Evolutionary conservation across 768 basidiomycete genomes (phyloP), one percentile per base, ranked within the genome.

Genomic region (Tulasnella sp.): DNA sequence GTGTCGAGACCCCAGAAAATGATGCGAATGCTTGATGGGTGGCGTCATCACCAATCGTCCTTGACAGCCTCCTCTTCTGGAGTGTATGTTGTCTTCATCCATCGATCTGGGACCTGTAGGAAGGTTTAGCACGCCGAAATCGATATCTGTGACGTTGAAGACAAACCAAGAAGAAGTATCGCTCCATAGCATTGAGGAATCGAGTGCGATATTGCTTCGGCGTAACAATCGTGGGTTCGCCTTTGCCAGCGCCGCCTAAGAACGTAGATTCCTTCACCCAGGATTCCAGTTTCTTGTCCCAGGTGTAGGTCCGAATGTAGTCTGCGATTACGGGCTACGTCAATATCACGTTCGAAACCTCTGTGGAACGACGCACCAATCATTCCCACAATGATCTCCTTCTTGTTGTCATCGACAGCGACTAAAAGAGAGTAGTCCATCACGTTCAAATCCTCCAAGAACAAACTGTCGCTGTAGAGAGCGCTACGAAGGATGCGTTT

Each of bases 381-480:
- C 42, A 99, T 98, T 26, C 97, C 97, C 59, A 96, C 86, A 12
- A 97, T 93, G n/a, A 98, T 83, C 78, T 99, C 94, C 69, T 92
- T 90, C 73, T 87, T 90, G 72, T 85, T 83, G 76, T 88, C 87
- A 79, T 98, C 97, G n/a, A 98, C 91, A 6, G 95, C 97, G 65
- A 95, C 94, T 32, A 98, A 90, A 35, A 99, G 81, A 2, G 95
- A 97, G 79, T 99, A 99, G 80, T 99, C 97, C 91, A 95, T 95
- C 67, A 98, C 93, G 78, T 97, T 95, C 71, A 95, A 89, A 75
- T 94, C 92, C 16, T 91, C 90, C 65, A 99, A 80, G 80, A 98
- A 99, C 75, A 91, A 94, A 81, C 91, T 96, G 79, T 99, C 97
- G 76, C 96, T 98, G 82, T 86, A 94, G 35, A 99, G 81, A 12